phyloP scores from a whole-genome alignment of 1,139 yeast species.

The Pichia sp. region DNA sequence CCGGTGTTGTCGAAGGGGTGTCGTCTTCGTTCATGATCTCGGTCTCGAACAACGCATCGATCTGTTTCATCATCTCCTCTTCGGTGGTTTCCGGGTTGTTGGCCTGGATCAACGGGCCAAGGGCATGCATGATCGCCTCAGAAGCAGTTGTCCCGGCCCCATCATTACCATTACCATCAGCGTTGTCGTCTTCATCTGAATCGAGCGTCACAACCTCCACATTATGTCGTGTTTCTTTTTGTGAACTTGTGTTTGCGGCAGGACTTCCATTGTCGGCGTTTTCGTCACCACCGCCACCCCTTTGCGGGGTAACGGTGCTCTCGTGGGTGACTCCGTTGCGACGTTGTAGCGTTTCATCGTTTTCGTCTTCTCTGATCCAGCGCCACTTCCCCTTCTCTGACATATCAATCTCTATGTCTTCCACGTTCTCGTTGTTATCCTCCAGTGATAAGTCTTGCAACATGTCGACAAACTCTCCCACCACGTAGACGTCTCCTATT shows the following conservation, averaged over 20 bases:
- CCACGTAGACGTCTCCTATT: constrained; percentile 30
- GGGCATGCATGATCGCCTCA: not conserved
- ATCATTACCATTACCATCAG: not conserved
- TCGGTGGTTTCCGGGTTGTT: constrained; percentile 5
- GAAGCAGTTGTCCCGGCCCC: not conserved
- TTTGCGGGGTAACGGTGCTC: too few species aligned
- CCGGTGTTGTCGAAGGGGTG: not conserved
- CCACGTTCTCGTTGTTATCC: constrained; percentile 14
- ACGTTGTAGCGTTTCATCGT: not conserved
- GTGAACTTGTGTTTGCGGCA: not conserved
- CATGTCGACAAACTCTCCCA: constrained; percentile 29
- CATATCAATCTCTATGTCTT: constrained; percentile 24
- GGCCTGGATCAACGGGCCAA: constrained; percentile 1
- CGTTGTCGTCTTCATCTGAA: constrained; percentile 17
- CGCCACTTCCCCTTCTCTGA: constrained; percentile 27
- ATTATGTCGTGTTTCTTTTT: not conserved
- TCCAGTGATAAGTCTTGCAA: constrained; percentile 19
- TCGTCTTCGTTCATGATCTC: not conserved
- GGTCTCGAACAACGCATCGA: constrained; percentile 14
- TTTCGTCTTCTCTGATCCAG: constrained; percentile 20
- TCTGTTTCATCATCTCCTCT: constrained; percentile 8
- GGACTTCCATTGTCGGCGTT: not conserved
- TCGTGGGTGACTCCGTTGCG: not conserved
- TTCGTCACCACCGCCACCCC: not conserved
- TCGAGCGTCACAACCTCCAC: constrained; percentile 17